Percentiles rank a stretch among this genome's conserved stretches.
Conservation (phyloP, 345 rosid species). For the Arabidopsis arenosa region DNA sequence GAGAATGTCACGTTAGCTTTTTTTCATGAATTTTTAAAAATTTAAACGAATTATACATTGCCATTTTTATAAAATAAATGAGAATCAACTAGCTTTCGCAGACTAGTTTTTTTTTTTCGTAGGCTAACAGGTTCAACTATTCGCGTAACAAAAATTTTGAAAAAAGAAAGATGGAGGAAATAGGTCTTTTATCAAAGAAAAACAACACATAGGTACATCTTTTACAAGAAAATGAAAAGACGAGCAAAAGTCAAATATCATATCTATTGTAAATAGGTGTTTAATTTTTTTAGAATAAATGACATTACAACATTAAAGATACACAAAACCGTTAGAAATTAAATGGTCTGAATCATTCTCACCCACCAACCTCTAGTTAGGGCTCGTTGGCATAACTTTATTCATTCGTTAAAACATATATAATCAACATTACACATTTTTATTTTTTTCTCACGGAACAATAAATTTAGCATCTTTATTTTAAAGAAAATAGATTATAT, state of each 20-base stretch:
- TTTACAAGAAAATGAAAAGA: slow-evolving; percentile 28
- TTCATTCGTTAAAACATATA: slow-evolving; percentile 29
- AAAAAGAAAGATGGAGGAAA: background rate
- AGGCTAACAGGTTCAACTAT: slow-evolving; percentile 13
- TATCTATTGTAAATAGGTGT: slow-evolving; percentile 22
- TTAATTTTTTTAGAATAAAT: background rate
- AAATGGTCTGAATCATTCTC: slow-evolving; percentile 34
- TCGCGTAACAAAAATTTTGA: background rate
- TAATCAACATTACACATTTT: slow-evolving; percentile 1
- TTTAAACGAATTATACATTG: background rate
- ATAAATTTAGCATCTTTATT: background rate
- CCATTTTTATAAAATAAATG: background rate
- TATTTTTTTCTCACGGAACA: background rate
- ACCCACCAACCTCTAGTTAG: slow-evolving; percentile 33
- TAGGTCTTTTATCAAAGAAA: background rate
- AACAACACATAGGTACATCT: slow-evolving; percentile 21
- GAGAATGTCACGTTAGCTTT: background rate
- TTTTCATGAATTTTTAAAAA: too few species aligned
- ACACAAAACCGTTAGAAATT: slow-evolving; percentile 37
- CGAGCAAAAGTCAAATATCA: slow-evolving; percentile 33
- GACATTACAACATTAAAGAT: slow-evolving; percentile 26
- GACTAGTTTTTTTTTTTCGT: background rate
- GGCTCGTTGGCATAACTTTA: slow-evolving; percentile 40
- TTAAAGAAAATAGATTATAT: background rate
- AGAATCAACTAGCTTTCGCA: slow-evolving; percentile 4